Conservation (phyloP, 169 alveolate genomes). For the Plasmodium fragile region DNA sequence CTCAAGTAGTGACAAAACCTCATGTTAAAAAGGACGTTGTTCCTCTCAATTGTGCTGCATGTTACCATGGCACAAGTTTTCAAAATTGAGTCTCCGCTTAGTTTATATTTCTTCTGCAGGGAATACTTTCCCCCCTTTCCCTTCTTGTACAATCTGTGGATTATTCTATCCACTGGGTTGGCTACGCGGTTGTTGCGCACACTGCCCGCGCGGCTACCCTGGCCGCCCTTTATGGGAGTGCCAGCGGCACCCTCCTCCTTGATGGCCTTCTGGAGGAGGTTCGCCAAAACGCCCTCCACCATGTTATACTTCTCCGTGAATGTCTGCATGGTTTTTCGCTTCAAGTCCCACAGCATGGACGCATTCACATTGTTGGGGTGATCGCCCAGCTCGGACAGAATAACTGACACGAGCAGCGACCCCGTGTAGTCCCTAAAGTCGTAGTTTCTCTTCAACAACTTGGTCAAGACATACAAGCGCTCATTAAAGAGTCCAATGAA, state of each 20-base stretch:
- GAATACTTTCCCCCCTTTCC: constrained; percentile 26
- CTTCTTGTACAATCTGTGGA: constrained; percentile 30
- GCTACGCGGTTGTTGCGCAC: too few relatives aligned
- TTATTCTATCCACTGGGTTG: neutral
- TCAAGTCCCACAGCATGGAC: constrained; percentile 83
- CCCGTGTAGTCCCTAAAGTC: constrained; percentile 86
- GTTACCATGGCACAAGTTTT: constrained; percentile 20
- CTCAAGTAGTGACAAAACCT: constrained; percentile 31
- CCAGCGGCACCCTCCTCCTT: neutral
- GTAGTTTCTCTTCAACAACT: constrained; percentile 74
- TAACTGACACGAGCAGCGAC: constrained; percentile 82
- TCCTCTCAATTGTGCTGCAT: neutral
- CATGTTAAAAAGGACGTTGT: neutral
- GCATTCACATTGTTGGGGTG: constrained; percentile 88
- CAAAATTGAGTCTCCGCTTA: neutral
- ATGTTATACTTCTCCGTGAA: constrained; percentile 47
- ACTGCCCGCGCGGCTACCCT: too few relatives aligned
- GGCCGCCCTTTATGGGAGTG: neutral
- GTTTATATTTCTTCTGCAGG: neutral
- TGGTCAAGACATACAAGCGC: constrained; percentile 57
- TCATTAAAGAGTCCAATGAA: constrained; percentile 80
- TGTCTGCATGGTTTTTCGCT: constrained; percentile 49
- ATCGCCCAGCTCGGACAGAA: constrained; percentile 90
- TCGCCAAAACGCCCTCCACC: constrained; percentile 10
- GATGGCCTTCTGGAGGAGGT: neutral